Evolutionary conservation across 805 yeast genomes (phyloP).

Genomic region (Lipomyces kockii): DNA sequence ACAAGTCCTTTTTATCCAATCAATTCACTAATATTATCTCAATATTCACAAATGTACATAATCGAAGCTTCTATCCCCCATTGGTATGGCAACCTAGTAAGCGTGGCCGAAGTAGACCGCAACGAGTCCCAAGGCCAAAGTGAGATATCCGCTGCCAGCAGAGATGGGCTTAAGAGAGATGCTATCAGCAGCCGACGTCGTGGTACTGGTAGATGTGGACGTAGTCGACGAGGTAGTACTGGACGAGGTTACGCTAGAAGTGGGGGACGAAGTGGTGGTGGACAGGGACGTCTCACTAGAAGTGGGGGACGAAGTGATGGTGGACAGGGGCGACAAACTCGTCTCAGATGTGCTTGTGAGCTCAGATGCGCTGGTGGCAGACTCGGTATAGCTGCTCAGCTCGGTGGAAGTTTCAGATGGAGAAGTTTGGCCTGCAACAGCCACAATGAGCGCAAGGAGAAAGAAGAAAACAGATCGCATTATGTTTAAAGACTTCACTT

Average conservation of each 20-base stretch:
- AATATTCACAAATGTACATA: not conserved
- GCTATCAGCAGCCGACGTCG: constrained; percentile 6
- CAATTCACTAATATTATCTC: not conserved
- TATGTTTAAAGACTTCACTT: not conserved
- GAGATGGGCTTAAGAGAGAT: constrained; percentile 4
- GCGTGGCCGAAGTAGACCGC: constrained; percentile 9
- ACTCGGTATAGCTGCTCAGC: too few relatives aligned
- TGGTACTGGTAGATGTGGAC: not conserved
- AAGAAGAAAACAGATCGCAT: constrained; percentile 6
- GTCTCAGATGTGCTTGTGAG: not conserved
- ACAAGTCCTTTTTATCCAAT: not conserved
- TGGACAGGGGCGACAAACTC: not conserved
- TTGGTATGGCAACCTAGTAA: not conserved
- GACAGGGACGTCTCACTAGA: not conserved
- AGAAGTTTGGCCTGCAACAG: not conserved
- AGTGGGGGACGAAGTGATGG: not conserved
- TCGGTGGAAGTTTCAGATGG: not conserved
- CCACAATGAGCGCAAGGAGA: not conserved
- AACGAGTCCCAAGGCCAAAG: constrained; percentile 1
- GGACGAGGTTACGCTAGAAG: not conserved
- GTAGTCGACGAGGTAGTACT: not conserved
- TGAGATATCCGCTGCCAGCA: constrained; percentile 5
- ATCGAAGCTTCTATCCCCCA: not conserved
- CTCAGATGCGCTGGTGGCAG: too few relatives aligned
- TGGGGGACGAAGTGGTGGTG: not conserved